Conservation (phyloP, 1,139 yeast species). For the Magnusiomyces fungicola region DNA sequence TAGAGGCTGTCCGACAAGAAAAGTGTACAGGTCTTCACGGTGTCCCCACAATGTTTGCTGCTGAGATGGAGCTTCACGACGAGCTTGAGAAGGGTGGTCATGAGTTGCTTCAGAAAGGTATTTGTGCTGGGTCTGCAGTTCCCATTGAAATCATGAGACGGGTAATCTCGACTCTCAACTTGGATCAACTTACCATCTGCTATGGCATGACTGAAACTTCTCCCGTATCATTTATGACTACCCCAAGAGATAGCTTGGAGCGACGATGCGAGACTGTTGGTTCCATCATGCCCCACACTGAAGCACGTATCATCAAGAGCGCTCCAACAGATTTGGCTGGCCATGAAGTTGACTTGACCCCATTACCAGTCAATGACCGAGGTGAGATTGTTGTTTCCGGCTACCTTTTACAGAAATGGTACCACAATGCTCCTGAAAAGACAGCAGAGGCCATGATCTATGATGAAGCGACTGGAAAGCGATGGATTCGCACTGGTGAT, state of each 20-base stretch:
- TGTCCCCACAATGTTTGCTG: conserved; percentile 33
- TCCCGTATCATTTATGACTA: conserved; percentile 31
- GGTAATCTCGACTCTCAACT: conserved; percentile 20
- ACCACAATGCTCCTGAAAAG: conserved; percentile 25
- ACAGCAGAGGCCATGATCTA: conserved; percentile 27
- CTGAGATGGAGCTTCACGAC: conserved; percentile 27
- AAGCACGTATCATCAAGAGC: conserved; percentile 24
- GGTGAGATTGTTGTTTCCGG: conserved; percentile 32
- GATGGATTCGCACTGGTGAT: conserved; percentile 34
- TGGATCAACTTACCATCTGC: conserved; percentile 28
- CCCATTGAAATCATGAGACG: conserved; percentile 29
- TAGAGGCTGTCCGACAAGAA: conserved; percentile 25
- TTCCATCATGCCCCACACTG: conserved; percentile 29
- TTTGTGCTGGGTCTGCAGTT: conserved; percentile 31
- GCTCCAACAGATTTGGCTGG: conserved; percentile 7
- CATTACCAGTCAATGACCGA: conserved; percentile 23
- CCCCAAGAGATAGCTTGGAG: conserved; percentile 25
- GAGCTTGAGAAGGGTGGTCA: conserved; percentile 22
- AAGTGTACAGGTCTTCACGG: conserved; percentile 30
- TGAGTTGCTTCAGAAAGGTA: conserved; percentile 27
- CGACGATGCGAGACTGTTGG: conserved; percentile 29
- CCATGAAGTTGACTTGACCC: conserved; percentile 20
- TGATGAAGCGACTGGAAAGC: conserved; percentile 20
- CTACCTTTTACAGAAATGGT: conserved; percentile 26
- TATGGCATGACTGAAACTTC: conserved; percentile 35